Evolutionary conservation across 441 rosid species (phyloP).

Genomic region (Adansonia gregorii): DNA sequence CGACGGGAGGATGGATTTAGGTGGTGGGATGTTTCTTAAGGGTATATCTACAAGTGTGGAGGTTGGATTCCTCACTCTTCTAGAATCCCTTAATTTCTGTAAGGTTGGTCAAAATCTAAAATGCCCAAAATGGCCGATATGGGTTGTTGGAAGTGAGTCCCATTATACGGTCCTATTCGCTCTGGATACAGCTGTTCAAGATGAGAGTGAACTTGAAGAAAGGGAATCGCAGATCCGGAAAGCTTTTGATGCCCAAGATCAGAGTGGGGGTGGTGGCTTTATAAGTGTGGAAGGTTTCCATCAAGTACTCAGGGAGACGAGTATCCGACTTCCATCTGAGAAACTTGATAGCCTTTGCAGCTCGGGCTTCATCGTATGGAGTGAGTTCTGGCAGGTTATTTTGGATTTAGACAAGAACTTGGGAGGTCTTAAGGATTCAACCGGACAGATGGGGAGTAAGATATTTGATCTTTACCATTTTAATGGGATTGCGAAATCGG

Average conservation of each 20-base stretch:
- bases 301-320: slow-evolving; percentile 71
- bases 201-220: slow-evolving; percentile 90
- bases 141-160: slow-evolving; percentile 99
- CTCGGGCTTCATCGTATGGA: slow-evolving; percentile 91
- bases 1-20: slow-evolving; percentile 95
- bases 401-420: slow-evolving; percentile 71
- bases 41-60: slow-evolving; percentile 81
- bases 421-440: slow-evolving; percentile 89
- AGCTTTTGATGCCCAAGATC: slow-evolving; percentile 92
- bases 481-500: slow-evolving; percentile 96
- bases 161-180: slow-evolving; percentile 96
- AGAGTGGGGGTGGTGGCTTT: slow-evolving; percentile 98
- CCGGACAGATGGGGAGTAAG: slow-evolving; percentile 95
- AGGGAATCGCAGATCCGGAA: slow-evolving; percentile 85
- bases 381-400: slow-evolving; percentile 93
- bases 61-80: slow-evolving; percentile 93
- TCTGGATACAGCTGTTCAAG: slow-evolving; percentile 80
- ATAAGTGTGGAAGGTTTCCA: slow-evolving; percentile 91
- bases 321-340: slow-evolving; percentile 64
- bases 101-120: slow-evolving; percentile 93
- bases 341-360: slow-evolving; percentile 72
- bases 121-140: slow-evolving; percentile 95
- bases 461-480: slow-evolving; percentile 92
- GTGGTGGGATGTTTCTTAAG: slow-evolving; percentile 89
- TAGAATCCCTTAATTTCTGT: slow-evolving; percentile 93